Base-by-base conservation (phyloP, 345 rosid species). In the Eucalyptus leucophloia region DNA sequence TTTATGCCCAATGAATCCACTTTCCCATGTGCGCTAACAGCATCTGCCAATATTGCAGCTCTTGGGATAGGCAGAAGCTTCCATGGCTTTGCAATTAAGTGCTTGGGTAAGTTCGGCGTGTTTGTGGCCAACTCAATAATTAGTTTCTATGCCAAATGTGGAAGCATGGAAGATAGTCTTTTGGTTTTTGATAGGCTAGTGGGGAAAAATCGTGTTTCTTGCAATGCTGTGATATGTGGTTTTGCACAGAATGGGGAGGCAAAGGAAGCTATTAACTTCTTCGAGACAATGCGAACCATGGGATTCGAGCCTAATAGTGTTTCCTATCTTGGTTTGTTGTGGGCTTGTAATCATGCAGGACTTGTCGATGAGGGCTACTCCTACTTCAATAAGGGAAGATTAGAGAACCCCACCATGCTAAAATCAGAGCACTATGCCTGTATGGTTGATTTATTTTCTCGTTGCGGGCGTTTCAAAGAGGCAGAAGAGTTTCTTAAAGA, bases 321-420 rank as follows among this genome's bases (percentile, higher is more conserved):
- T 65, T 94, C 98, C 24, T 89, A 94, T 89, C 97, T 96, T 86
- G 97, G 98, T 65, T 60, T 96, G 69, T 88, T 96, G 56, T 96
- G 95, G 93, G 98, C 97, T 81, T 97, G 97, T 89, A 96, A 94
- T 93, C 99, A 96, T 88, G 90, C 96, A 5, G 99, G 98, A 82
- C 93, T 97, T 56, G 93, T 97, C 26, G 92, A 90, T n/a, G 91
- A 92, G 90, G 98, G 98, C 16, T 94, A 92, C 85, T 91, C 91
- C 23, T 95, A 95, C 90, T 96, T 97, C 91, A 92, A 92, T 80
- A 92, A 86, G 91, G 94, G 92, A 30, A 90, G 88, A 90, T 65
- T 50, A 40, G 89, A 93, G 72, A 65, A 93, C 67, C 93, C 93
- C 40, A 65, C 86, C 65, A 30, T 95, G 87, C 87, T 96, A n/a